phyloP scores from a whole-genome alignment of 1,284 basidiomycete species.

The Boletus semigastroideus region DNA sequence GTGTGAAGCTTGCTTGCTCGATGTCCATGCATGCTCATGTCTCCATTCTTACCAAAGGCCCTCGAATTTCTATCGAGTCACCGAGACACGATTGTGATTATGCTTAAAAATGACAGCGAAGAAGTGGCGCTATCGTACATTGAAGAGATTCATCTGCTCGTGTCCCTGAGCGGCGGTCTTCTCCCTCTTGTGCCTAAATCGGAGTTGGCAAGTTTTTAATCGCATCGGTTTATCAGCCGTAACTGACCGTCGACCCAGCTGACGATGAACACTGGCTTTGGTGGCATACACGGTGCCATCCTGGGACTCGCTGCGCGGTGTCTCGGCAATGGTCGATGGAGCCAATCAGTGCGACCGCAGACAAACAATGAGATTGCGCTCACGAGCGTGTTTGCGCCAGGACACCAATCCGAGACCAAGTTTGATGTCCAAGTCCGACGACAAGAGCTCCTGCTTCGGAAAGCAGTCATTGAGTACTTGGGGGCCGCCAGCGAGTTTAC shows the following conservation, averaged over 20 bases:
- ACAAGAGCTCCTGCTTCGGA: conserved; percentile 55
- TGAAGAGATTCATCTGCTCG: conserved; percentile 75
- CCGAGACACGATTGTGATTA: conserved; percentile 75
- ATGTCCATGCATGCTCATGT: not conserved
- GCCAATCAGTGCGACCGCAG: conserved; percentile 59
- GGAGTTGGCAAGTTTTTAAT: conserved; percentile 62
- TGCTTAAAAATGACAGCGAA: conserved; percentile 72
- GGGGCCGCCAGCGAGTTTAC: conserved; percentile 70
- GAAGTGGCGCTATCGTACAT: conserved; percentile 65
- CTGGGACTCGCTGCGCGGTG: conserved; percentile 75
- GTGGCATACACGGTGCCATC: conserved; percentile 80
- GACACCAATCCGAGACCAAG: conserved; percentile 50
- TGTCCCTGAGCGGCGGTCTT: conserved; percentile 66
- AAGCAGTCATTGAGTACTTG: conserved; percentile 63
- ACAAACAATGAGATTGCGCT: conserved; percentile 70
- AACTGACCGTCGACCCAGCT: conserved; percentile 38
- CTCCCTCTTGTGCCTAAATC: conserved; percentile 70
- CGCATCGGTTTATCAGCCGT: not conserved
- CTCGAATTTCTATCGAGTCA: conserved; percentile 77
- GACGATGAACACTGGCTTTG: conserved; percentile 72
- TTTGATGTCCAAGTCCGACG: conserved; percentile 56
- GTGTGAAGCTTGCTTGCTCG: conserved; percentile 8
- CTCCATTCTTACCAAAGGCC: conserved; percentile 43
- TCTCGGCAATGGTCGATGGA: conserved; percentile 65
- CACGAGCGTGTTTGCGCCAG: conserved; percentile 53